Evolutionary conservation across 2,329 filamentous ascomycete genomes (phyloP).

Genomic region (Cordyceps cateniannulata): DNA sequence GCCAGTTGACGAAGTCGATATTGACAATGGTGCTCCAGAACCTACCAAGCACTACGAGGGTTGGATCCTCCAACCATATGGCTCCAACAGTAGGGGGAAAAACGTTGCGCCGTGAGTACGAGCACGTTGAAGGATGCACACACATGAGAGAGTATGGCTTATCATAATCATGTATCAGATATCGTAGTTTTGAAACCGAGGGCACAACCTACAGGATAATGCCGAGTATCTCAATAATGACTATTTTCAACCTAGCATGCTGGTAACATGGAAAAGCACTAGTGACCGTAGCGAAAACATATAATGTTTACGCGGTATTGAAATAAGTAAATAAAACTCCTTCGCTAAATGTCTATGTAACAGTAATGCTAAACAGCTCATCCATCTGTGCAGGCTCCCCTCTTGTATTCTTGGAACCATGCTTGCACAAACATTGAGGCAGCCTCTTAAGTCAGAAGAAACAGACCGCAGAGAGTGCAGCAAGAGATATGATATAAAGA

Average conservation of each 20-base stretch:
- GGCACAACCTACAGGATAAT: neutral
- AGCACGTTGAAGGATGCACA: slow-evolving; percentile 1
- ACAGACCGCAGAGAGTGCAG: neutral
- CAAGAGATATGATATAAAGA: neutral
- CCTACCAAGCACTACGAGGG: slow-evolving; percentile 30
- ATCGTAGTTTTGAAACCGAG: neutral
- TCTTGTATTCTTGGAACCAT: neutral
- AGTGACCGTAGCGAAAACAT: neutral
- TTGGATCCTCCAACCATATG: slow-evolving; percentile 32
- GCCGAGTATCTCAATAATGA: neutral
- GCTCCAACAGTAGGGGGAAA: slow-evolving; percentile 20
- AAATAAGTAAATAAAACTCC: slow-evolving; percentile 10
- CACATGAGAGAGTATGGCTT: neutral
- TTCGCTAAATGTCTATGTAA: slow-evolving; percentile 10
- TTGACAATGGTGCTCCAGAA: slow-evolving; percentile 18
- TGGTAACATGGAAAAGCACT: no score
- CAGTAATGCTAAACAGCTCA: neutral
- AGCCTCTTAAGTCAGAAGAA: neutral
- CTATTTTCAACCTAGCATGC: no score
- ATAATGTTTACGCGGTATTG: neutral
- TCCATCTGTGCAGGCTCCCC: neutral
- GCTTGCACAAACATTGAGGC: neutral
- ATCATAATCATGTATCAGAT: neutral
- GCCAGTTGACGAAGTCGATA: neutral
- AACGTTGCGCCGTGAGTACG: slow-evolving; percentile 5